Evolutionary conservation across 2,329 filamentous ascomycete species (phyloP), one percentile per base, ranked within the genome.

Genomic region (Sporothrix brasiliensis): DNA sequence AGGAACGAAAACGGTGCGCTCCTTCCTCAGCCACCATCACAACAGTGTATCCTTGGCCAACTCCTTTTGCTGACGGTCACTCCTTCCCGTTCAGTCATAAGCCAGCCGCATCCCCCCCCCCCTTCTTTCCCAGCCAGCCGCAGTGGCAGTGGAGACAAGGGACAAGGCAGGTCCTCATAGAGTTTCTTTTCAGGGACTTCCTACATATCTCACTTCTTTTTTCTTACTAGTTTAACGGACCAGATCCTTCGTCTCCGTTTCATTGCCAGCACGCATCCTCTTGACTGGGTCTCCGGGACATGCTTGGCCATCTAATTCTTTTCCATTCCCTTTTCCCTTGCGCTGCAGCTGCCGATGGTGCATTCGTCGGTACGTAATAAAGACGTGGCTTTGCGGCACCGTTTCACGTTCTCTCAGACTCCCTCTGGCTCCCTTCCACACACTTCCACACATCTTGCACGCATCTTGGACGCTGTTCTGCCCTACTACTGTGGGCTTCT

Each of bases 341-440:
- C 47, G 47, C 41, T 41, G 49, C 63, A 54, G 63, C 63, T 53
- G 30, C 63, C 63, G 63, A 21, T 53, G n/a, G 49, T 67, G 49
- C 63, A 44, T 67, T 49, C 24, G 53, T 39, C 21, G 50, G 66
- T n/a, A 50, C 10, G 11, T 4, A 30, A 39, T n/a, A 47, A 52
- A 67, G 65, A 56, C 65, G 65, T 58, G 66, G 30, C 34, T 34
- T 50, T 68, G 66, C 66, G 58, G 66, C 41, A 53, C 39, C 67
- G 16, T 58, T 44, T 50, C 16, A 9, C 7, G 34, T 27, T 65
- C 24, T 50, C 60, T 39, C 58, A 61, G n/a, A 16, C 54, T 58
- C n/a, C 14, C 6, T 30, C 54, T 30, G 30, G 27, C 27, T 30
- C 34, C 39, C 34, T 61, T 24, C 41, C 41, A 27, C 1, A 34